Evolutionary conservation across 345 rosid genomes (phyloP).

Genomic region (Eucalyptus tenuipes): DNA sequence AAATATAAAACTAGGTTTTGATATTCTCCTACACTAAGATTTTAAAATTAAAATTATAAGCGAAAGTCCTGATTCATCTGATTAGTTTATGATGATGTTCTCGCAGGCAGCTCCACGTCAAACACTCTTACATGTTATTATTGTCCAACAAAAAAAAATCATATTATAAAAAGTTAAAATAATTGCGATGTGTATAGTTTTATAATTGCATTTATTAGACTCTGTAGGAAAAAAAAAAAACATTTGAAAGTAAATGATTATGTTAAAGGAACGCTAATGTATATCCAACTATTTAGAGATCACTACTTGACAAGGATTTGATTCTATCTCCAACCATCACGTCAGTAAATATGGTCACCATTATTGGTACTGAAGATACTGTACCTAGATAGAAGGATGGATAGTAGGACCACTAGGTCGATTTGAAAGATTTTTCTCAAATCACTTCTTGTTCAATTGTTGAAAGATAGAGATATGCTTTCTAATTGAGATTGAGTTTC

Average conservation of each 20-base stretch:
- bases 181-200: neutral
- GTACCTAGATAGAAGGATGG: neutral
- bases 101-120: neutral
- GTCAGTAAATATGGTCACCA: neutral
- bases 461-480: neutral
- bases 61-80: neutral
- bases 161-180: neutral
- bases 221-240: neutral
- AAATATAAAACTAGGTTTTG: neutral
- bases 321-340: neutral
- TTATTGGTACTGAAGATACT: neutral
- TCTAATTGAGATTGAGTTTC: neutral
- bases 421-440: neutral
- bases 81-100: neutral
- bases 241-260: neutral
- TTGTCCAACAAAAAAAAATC: neutral
- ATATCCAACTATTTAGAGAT: neutral
- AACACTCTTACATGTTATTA: neutral
- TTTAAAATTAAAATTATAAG: neutral
- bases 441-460: neutral
- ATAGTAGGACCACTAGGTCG: neutral
- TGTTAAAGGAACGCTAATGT: neutral
- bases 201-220: neutral
- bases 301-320: neutral
- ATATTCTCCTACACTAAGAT: neutral